Conservation (phyloP, 2,329 filamentous ascomycete species). For the Fusarium sp. region DNA sequence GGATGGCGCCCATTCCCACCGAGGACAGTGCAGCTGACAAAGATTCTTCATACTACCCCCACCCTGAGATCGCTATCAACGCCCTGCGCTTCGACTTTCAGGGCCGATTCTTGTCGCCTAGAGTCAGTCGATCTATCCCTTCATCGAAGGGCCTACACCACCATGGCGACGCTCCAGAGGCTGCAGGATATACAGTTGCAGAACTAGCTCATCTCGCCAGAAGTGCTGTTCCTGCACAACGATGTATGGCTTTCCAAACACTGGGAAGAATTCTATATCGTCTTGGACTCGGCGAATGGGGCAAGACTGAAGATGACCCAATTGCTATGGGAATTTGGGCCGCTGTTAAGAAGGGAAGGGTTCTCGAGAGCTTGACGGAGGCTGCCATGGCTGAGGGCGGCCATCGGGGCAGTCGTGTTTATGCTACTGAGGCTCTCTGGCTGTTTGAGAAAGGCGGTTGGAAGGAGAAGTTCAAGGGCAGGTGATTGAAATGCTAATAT, state of each 20-base stretch:
- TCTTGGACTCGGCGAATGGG: conserved; percentile 79
- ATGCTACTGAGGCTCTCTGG: conserved; percentile 92
- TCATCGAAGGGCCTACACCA: conserved; percentile 88
- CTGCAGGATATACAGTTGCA: conserved; percentile 91
- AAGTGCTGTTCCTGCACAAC: conserved; percentile 85
- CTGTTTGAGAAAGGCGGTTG: conserved; percentile 79
- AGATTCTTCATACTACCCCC: conserved; percentile 85
- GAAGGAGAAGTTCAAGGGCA: conserved; percentile 73
- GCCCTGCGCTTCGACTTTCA: conserved; percentile 90
- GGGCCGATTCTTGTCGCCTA: conserved; percentile 83
- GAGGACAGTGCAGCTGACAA: conserved; percentile 73
- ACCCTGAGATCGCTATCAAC: conserved; percentile 78
- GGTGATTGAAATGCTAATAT: conserved; percentile 50
- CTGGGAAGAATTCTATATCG: conserved; percentile 87
- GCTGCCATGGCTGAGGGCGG: conserved; percentile 78
- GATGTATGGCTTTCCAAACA: conserved; percentile 93
- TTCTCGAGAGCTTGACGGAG: conserved; percentile 81
- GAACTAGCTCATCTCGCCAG: conserved; percentile 86
- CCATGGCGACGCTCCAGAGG: conserved; percentile 91
- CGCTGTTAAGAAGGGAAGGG: conserved; percentile 79
- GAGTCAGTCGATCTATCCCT: conserved; percentile 79
- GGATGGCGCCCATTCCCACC: conserved; percentile 84
- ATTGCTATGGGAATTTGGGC: conserved; percentile 87
- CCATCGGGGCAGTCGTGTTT: conserved; percentile 84
- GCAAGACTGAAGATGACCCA: conserved; percentile 68